phyloP scores from a whole-genome alignment of 495 filamentous ascomycete genomes.

The Trichoderma virens region DNA sequence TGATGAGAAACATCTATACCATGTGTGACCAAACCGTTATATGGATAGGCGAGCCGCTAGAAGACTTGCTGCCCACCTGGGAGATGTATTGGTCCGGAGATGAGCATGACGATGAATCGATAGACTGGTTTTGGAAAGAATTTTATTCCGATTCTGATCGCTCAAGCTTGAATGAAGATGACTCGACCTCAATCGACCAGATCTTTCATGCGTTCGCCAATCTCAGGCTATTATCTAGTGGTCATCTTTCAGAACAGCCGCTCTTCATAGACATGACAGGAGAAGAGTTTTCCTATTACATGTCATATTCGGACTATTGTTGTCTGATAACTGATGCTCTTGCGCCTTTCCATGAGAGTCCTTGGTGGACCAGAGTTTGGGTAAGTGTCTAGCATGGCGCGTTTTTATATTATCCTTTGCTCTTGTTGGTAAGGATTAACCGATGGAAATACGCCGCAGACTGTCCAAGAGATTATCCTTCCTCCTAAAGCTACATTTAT shows the following conservation, averaged over 20 bases:
- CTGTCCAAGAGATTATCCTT: not conserved
- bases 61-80: constrained; percentile 13
- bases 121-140: constrained; percentile 14
- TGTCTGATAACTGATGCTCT: not conserved
- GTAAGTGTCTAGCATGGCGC: not conserved
- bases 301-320: not conserved
- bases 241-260: not conserved
- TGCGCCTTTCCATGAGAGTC: not conserved
- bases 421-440: no score
- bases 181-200: not conserved
- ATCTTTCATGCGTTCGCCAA: not conserved
- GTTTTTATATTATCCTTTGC: not conserved
- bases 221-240: not conserved
- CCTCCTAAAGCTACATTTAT: not conserved
- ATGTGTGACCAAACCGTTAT: constrained; percentile 13
- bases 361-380: not conserved
- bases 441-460: no score
- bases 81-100: constrained; percentile 9
- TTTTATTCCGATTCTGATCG: not conserved
- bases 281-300: not conserved
- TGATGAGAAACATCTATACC: constrained; percentile 19
- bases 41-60: constrained; percentile 16
- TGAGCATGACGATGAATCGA: not conserved
- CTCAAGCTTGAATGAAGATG: not conserved
- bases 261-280: not conserved